A percentile compares a stretch with the other conserved stretches of the same genome.
phyloP scores from a whole-genome alignment of 805 yeast species.

The Wickerhamiella australiensis region DNA sequence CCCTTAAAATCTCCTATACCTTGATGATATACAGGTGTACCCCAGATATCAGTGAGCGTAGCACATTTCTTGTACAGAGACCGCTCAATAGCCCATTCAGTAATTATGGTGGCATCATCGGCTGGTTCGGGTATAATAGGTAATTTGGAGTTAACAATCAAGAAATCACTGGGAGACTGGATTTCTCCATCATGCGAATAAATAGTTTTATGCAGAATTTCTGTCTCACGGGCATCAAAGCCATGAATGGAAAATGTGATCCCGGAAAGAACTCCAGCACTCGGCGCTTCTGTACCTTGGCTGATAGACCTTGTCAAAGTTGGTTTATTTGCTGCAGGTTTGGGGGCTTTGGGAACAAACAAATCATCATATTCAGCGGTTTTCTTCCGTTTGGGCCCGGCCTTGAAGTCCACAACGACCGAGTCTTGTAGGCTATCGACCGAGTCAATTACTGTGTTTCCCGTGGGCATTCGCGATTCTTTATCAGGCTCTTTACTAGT shows the following conservation, averaged over 20 bases:
- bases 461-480: too few species aligned
- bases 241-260: slow-evolving; percentile 35
- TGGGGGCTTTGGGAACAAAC: background rate
- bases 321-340: background rate
- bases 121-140: slow-evolving; percentile 20
- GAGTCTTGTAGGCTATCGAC: background rate
- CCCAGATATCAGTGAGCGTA: slow-evolving; percentile 48
- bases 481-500: too few species aligned
- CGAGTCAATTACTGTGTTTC: background rate
- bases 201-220: slow-evolving; percentile 34
- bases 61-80: slow-evolving; percentile 43
- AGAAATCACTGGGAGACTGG: slow-evolving; percentile 12
- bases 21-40: slow-evolving; percentile 29
- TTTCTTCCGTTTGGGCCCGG: slow-evolving; percentile 1
- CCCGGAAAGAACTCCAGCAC: slow-evolving; percentile 31
- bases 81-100: slow-evolving; percentile 77
- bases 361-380: slow-evolving; percentile 2
- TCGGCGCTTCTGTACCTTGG: background rate
- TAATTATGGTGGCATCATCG: slow-evolving; percentile 33
- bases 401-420: background rate
- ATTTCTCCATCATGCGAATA: slow-evolving; percentile 37
- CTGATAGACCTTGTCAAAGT: background rate
- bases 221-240: slow-evolving; percentile 31
- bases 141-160: slow-evolving; percentile 23
- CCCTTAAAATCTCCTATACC: slow-evolving; percentile 23